These are phyloP conservation scores for Circinella minor DNA, from an alignment of 371 early-diverging fungal species.

Conservation along the genomic window DNA sequence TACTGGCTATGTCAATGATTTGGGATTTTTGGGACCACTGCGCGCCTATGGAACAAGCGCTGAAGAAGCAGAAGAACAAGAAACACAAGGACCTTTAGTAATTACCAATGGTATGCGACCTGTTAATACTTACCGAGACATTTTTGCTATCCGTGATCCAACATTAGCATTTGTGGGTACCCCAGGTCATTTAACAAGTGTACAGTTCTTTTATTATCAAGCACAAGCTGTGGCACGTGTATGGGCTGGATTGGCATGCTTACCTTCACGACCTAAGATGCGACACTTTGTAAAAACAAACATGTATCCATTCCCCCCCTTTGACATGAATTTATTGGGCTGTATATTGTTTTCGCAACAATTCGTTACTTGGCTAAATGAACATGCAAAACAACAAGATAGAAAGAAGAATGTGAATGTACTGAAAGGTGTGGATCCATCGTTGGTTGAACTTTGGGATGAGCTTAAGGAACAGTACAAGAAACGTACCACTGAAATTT, in stretches of 20 bases:
- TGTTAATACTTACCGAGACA: slow-evolving; percentile 35
- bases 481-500: neutral
- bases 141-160: slow-evolving; percentile 42
- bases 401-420: neutral
- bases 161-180: slow-evolving; percentile 41
- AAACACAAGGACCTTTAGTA: slow-evolving; percentile 1
- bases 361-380: slow-evolving; percentile 37
- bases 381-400: slow-evolving; percentile 28
- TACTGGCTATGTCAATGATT: slow-evolving; percentile 64
- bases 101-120: slow-evolving; percentile 21
- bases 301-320: slow-evolving; percentile 19
- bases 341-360: slow-evolving; percentile 17
- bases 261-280: slow-evolving; percentile 34
- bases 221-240: slow-evolving; percentile 43
- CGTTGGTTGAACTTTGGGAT: neutral
- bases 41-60: slow-evolving; percentile 5
- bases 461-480: neutral
- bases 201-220: slow-evolving; percentile 38
- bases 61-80: neutral
- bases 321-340: neutral
- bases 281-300: slow-evolving; percentile 16
- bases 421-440: slow-evolving; percentile 1
- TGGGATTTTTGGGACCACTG: slow-evolving; percentile 53
- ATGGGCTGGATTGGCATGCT: slow-evolving; percentile 33
- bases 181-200: slow-evolving; percentile 22